Evolutionary conservation across 441 rosid genomes (phyloP).

Genomic region (Populus hybrid): DNA sequence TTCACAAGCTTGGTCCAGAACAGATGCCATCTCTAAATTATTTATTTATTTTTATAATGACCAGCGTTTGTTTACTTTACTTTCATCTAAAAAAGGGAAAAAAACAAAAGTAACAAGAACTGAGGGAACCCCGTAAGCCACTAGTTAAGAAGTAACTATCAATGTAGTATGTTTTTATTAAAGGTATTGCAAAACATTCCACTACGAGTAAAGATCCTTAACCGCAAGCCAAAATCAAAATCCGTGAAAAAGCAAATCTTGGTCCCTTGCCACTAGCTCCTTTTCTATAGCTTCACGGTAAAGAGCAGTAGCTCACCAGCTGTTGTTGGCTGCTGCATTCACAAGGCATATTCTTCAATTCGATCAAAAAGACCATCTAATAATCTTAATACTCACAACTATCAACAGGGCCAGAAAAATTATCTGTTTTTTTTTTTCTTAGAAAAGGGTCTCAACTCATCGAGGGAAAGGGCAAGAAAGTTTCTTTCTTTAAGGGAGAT

Average conservation of each 20-base stretch:
- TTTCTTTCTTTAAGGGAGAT: slow-evolving; percentile 1
- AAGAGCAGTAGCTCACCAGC: not conserved
- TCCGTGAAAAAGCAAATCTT: not conserved
- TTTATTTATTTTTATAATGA: not conserved
- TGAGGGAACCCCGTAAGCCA: not conserved
- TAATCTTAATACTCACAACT: not conserved
- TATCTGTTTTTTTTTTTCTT: not conserved
- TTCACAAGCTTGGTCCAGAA: not conserved
- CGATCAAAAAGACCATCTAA: not conserved
- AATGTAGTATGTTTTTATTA: not conserved
- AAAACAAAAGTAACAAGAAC: not conserved
- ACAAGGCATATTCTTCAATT: not conserved
- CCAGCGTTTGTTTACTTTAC: not conserved
- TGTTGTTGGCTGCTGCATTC: not conserved
- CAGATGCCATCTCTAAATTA: not conserved
- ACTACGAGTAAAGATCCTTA: not conserved
- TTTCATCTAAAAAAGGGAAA: not conserved
- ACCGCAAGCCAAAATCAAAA: not conserved
- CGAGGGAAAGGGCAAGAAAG: slow-evolving; percentile 1
- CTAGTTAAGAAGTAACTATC: not conserved
- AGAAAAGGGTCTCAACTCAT: not conserved
- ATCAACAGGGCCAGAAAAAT: not conserved
- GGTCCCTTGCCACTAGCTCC: not conserved
- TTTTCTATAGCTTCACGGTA: not conserved
- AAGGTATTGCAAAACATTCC: not conserved